Conservation (phyloP, 176 grass and related monocot species). For the Paspalum vaginatum region DNA sequence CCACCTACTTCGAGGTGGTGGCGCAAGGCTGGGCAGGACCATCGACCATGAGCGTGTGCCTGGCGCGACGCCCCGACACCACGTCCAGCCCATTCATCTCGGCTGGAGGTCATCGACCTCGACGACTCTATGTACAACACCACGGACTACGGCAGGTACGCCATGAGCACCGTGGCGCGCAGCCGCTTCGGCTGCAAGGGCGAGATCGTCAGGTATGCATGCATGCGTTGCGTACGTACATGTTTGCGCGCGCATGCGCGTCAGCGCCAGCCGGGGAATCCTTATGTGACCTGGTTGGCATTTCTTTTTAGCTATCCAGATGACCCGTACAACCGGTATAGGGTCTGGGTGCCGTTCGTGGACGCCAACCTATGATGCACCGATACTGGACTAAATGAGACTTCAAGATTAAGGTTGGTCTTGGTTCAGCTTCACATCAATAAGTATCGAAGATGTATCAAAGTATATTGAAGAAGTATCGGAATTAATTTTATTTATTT, state of each 20-base stretch:
- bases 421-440: no score
- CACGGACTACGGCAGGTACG: slow-evolving; percentile 60
- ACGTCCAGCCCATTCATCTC: slow-evolving; percentile 87
- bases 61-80: slow-evolving; percentile 63
- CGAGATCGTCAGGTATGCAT: slow-evolving; percentile 72
- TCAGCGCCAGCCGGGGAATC: neutral
- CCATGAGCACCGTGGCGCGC: slow-evolving; percentile 63
- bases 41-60: slow-evolving; percentile 73
- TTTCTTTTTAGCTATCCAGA: slow-evolving; percentile 98
- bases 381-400: no score
- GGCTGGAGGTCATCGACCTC: slow-evolving; percentile 76
- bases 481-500: no score
- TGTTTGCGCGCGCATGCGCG: neutral
- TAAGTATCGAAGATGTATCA: no score
- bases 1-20: slow-evolving; percentile 89
- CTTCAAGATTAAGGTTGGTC: no score
- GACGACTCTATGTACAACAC: slow-evolving; percentile 80
- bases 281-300: slow-evolving; percentile 31
- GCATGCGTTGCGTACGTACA: no score
- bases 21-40: slow-evolving; percentile 53
- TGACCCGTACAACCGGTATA: slow-evolving; percentile 96
- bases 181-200: slow-evolving; percentile 59
- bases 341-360: slow-evolving; percentile 74
- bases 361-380: no score
- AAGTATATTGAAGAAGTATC: no score